Evolutionary conservation across 768 basidiomycete genomes (phyloP), one percentile per base, ranked within the genome.

Genomic region (Nidularia sp.): DNA sequence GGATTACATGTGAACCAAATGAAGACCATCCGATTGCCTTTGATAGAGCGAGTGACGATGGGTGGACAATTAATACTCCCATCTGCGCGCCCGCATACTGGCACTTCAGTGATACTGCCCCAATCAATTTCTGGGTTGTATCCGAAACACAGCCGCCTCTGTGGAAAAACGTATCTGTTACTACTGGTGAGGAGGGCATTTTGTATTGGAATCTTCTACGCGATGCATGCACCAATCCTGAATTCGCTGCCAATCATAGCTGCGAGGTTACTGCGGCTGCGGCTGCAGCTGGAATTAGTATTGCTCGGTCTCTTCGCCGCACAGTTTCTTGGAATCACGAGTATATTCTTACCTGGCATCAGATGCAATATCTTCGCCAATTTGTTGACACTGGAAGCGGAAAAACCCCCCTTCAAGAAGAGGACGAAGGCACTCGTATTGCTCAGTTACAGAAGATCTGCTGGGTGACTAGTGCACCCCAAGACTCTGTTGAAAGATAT

Each of bases 271-370:
- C 56, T 34, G 62, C 60, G n/a, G 64, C 60, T n/a, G 53, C 63
- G 25, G 50, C 58, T 7, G 59, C 58, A 29, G 60, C 65, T 9
- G 63, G 59, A 18, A 43, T 68, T 18, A 60, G 63, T 29, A 59
- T 79, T 12, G 70, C 68, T 47, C 74, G 76, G 52, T 76, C 77
- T n/a, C 68, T 89, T n/a, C 79, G 83, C 41, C 80, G 85, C 13
- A 57, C 66, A 22, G 68, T 67, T 2, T 83, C 84, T 1, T 92
- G 90, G 90, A 75, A 70, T 33, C 62, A 76, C 10, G 62, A 72
- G 4, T 91, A 90, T 60, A 70, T 75, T 50, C 66, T 92, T 45
- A 81, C 85, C 0, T 83, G 79, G 77, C 77, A 81, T 61, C 90
- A 92, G 64, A 78, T 71, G 39, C 79, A 79, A 51, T 90, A 84